Percentiles rank a stretch among this genome's conserved stretches.
These are phyloP conservation scores for Zelonia costaricensis DNA, from an alignment of 208 protist species.

Conservation along the genomic window DNA sequence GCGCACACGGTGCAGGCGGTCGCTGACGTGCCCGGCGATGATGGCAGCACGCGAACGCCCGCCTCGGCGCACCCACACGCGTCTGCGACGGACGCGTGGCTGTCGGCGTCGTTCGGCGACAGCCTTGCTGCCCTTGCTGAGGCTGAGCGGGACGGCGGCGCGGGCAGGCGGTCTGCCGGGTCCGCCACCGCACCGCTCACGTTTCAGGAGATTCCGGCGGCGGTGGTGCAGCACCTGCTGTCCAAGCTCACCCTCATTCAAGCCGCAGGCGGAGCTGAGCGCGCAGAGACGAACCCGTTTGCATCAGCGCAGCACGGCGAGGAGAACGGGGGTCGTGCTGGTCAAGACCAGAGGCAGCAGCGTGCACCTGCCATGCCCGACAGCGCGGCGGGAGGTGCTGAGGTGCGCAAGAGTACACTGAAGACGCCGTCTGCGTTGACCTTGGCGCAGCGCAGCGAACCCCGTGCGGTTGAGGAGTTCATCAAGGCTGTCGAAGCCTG, in stretches of 20 bases:
- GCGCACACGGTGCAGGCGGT: neutral
- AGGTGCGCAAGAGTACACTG: too few relatives aligned
- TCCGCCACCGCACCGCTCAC: constrained; percentile 4
- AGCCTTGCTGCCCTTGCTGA: neutral
- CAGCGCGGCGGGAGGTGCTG: too few relatives aligned
- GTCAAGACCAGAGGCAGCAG: too few relatives aligned
- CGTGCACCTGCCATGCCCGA: too few relatives aligned
- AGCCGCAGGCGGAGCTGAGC: too few relatives aligned
- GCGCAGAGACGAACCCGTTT: neutral
- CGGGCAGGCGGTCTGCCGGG: neutral
- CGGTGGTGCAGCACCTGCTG: constrained; percentile 27
- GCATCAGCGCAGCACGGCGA: too few relatives aligned
- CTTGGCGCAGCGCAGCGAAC: constrained; percentile 1
- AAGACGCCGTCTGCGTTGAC: too few relatives aligned
- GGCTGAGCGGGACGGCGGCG: neutral
- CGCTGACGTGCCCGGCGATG: too few relatives aligned
- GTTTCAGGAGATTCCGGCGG: constrained; percentile 25
- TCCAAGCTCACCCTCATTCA: constrained; percentile 8
- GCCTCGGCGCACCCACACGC: neutral
- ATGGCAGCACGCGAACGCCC: too few relatives aligned
- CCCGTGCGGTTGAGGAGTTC: constrained; percentile 4
- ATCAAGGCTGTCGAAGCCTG: constrained; percentile 6
- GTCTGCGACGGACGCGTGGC: constrained; percentile 17
- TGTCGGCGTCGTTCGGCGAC: constrained; percentile 19
- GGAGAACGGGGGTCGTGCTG: too few relatives aligned